Conservation (phyloP, 1,284 basidiomycete genomes). For the Puccinia novopanici region DNA sequence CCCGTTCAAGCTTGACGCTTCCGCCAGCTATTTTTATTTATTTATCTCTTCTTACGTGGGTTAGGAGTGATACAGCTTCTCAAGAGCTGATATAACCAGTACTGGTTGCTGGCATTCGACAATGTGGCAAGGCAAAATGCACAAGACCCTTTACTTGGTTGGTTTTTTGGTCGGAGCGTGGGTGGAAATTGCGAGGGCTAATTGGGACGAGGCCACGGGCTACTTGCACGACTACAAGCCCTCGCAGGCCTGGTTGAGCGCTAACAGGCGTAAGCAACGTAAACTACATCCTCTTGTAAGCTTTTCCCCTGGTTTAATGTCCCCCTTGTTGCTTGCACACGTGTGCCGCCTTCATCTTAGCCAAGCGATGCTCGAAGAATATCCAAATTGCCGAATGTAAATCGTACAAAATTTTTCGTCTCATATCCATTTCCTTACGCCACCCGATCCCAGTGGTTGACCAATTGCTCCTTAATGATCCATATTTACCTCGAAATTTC, state of each 20-base stretch:
- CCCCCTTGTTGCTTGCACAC: no score
- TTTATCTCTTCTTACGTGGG: no score
- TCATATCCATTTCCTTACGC: background rate
- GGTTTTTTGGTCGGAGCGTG: no score
- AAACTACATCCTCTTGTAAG: no score
- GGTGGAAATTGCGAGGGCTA: background rate
- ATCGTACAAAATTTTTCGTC: background rate
- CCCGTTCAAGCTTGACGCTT: no score
- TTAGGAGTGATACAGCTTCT: no score
- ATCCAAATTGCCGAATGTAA: slow-evolving; percentile 20
- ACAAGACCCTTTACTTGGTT: no score
- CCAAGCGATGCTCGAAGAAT: background rate
- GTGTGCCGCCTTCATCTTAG: background rate
- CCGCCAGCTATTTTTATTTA: no score
- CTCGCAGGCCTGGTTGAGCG: slow-evolving; percentile 3
- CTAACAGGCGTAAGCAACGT: slow-evolving; percentile 21
- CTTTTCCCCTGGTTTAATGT: background rate
- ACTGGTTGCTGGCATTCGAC: no score
- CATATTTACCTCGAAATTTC: background rate
- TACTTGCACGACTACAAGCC: slow-evolving; percentile 33
- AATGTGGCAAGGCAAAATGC: no score
- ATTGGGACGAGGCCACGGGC: slow-evolving; percentile 38
- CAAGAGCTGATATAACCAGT: no score
- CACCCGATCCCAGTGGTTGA: background rate
- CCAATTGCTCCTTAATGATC: background rate